phyloP scores from a whole-genome alignment of 805 yeast species.

The Yarrowia alimentaria region DNA sequence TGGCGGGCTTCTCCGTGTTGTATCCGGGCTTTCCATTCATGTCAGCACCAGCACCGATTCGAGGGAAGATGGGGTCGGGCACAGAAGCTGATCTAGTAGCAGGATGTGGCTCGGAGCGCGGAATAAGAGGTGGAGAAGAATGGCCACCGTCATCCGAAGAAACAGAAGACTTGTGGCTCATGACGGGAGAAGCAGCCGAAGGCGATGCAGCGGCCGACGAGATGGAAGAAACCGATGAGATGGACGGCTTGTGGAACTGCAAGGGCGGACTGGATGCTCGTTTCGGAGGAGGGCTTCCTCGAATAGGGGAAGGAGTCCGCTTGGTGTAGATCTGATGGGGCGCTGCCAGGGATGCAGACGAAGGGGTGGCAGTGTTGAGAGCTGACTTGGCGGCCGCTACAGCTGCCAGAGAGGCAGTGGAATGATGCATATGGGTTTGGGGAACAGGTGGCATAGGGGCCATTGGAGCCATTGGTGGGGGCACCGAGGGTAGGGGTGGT shows the following conservation, averaged over 20 bases:
- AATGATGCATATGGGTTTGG: slow-evolving; percentile 12
- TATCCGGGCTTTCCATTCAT: slow-evolving; percentile 29
- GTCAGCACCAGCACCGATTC: neutral
- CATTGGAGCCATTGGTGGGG: neutral
- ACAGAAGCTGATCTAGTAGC: slow-evolving; percentile 15
- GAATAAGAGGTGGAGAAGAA: slow-evolving; percentile 27
- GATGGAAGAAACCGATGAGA: slow-evolving; percentile 39
- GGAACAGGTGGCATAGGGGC: slow-evolving; percentile 3
- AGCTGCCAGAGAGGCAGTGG: slow-evolving; percentile 18
- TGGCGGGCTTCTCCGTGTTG: slow-evolving; percentile 21
- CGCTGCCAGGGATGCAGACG: slow-evolving; percentile 1
- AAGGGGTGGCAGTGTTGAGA: slow-evolving; percentile 3
- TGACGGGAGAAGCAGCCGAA: slow-evolving; percentile 26
- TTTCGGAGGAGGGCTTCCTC: slow-evolving; percentile 36
- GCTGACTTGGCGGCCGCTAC: slow-evolving; percentile 16
- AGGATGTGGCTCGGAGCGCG: neutral
- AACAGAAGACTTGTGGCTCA: slow-evolving; percentile 31
- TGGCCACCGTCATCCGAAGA: slow-evolving; percentile 32
- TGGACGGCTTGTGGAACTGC: slow-evolving; percentile 33
- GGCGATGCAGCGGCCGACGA: slow-evolving; percentile 33
- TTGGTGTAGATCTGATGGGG: slow-evolving; percentile 30
- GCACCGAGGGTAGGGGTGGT: no score
- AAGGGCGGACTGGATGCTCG: slow-evolving; percentile 34
- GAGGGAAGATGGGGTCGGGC: neutral
- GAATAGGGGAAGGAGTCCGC: slow-evolving; percentile 51